Evolutionary conservation across 495 filamentous ascomycete species (phyloP).

Genomic region (Bathelium albidoporum): DNA sequence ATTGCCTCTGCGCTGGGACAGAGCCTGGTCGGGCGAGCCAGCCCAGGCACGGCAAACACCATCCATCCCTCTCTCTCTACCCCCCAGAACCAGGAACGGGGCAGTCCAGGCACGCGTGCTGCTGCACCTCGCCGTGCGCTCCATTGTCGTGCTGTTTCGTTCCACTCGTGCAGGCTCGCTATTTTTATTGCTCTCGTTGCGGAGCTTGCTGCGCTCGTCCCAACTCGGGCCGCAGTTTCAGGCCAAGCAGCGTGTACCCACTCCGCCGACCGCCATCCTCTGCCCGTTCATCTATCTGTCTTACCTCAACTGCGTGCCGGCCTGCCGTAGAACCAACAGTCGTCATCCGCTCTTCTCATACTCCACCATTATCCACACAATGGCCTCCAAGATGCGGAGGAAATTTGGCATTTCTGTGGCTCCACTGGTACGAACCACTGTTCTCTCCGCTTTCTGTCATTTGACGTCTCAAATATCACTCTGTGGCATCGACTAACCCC

Average conservation of each 20-base stretch:
- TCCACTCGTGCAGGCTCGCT: not conserved
- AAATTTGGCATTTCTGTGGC: conserved; percentile 1
- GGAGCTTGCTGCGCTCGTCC: not conserved
- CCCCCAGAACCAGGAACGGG: no score
- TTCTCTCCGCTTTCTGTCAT: not conserved
- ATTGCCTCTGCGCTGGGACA: not conserved
- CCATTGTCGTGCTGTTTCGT: not conserved
- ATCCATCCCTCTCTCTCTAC: not conserved
- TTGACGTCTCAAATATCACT: not conserved
- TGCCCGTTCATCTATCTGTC: not conserved
- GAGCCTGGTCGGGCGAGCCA: not conserved
- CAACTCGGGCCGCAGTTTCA: not conserved
- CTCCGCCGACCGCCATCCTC: not conserved
- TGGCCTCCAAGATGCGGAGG: not conserved
- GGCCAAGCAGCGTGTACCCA: not conserved
- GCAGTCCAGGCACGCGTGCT: not conserved
- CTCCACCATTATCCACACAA: not conserved
- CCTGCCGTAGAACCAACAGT: not conserved
- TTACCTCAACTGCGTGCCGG: not conserved
- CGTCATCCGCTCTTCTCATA: not conserved
- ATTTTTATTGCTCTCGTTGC: not conserved
- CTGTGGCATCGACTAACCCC: not conserved
- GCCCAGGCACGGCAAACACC: not conserved
- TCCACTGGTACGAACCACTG: not conserved
- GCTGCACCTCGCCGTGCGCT: not conserved